Conservation (phyloP, 768 basidiomycete genomes). For the Pleurotus sapidus region DNA sequence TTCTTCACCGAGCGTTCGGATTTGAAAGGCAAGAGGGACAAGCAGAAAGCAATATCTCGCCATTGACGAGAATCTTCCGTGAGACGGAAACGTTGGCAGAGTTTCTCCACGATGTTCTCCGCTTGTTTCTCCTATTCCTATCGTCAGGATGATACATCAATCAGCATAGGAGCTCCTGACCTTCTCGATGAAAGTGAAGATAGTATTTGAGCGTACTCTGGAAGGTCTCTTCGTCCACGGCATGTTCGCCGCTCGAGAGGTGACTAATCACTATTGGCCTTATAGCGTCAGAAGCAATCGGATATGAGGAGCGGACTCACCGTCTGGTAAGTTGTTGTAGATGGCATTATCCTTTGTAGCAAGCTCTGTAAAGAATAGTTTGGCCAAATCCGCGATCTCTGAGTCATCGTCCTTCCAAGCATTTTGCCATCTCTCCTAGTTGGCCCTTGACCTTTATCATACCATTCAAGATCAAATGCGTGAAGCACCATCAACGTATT, state of each 20-base stretch:
- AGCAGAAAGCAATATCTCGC: constrained; percentile 95
- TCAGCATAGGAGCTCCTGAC: constrained; percentile 33
- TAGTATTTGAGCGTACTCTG: constrained; percentile 91
- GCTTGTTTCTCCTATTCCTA: constrained; percentile 88
- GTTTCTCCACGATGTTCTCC: constrained; percentile 94
- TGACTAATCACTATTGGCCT: constrained; percentile 80
- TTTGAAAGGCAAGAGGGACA: constrained; percentile 94
- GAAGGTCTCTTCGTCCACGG: constrained; percentile 91
- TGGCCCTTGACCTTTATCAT: constrained; percentile 99
- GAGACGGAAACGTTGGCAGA: constrained; percentile 92
- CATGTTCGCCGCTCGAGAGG: constrained; percentile 84
- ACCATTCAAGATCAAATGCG: constrained; percentile 94
- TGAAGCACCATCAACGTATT: constrained; percentile 99
- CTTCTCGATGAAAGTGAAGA: constrained; percentile 97
- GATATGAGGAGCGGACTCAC: constrained; percentile 35
- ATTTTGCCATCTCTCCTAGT: constrained; percentile 99
- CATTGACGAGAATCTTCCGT: constrained; percentile 91
- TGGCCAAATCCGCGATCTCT: constrained; percentile 91
- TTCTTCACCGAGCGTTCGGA: constrained; percentile 96
- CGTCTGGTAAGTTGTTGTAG: constrained; percentile 97
- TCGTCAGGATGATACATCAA: background rate
- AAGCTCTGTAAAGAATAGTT: constrained; percentile 94
- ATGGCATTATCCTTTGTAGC: constrained; percentile 98
- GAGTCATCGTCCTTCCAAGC: constrained; percentile 90
- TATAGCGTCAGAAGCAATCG: constrained; percentile 4